Conservation (phyloP, 495 filamentous ascomycete species). For the Aspergillus conjunctus region DNA sequence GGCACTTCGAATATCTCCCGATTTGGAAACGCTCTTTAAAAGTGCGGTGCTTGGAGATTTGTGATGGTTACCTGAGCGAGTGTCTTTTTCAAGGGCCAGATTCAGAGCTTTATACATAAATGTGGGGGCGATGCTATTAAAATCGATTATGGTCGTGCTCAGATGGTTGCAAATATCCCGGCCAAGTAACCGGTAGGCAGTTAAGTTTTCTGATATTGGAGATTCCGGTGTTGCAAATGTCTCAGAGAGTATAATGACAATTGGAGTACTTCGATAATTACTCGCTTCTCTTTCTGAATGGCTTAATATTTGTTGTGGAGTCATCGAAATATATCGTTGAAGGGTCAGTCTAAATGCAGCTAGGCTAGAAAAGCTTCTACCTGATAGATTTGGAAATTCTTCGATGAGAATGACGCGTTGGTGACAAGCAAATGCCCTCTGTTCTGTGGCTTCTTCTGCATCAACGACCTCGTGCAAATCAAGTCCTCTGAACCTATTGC, state of each 20-base stretch:
- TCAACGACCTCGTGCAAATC: constrained; percentile 46
- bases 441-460: not conserved
- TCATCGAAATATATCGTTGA: constrained; percentile 65
- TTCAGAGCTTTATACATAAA: constrained; percentile 82
- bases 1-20: constrained; percentile 90
- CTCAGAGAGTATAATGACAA: constrained; percentile 91
- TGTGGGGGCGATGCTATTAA: constrained; percentile 88
- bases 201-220: constrained; percentile 82
- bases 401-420: constrained; percentile 78
- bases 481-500: constrained; percentile 76
- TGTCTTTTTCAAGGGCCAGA: constrained; percentile 77
- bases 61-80: constrained; percentile 65
- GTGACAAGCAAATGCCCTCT: constrained; percentile 25
- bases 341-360: constrained; percentile 75
- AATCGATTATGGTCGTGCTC: constrained; percentile 75
- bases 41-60: constrained; percentile 70
- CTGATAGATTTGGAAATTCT: constrained; percentile 88
- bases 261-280: constrained; percentile 57
- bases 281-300: constrained; percentile 24
- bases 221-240: constrained; percentile 75
- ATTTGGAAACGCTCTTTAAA: constrained; percentile 72
- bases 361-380: constrained; percentile 64
- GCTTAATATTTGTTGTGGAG: constrained; percentile 45
- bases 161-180: constrained; percentile 80
- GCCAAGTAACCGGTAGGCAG: constrained; percentile 83